Evolutionary conservation across 1,139 yeast genomes (phyloP).

Genomic region (Candida frijolesensis): DNA sequence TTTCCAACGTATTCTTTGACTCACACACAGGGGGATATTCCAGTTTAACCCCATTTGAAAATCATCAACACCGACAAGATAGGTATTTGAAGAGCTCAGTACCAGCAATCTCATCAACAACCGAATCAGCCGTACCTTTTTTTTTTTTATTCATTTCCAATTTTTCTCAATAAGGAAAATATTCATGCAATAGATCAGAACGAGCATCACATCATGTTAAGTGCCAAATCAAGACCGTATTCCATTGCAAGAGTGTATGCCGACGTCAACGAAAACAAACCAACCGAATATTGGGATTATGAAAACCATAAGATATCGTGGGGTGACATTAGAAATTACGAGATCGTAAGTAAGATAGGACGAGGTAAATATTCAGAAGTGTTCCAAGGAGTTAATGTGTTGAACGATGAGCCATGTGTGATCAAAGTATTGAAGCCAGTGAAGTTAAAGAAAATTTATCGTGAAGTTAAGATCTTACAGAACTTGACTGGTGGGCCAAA

Average conservation of each 20-base stretch:
- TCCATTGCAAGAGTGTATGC: conserved; percentile 89
- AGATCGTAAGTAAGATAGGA: conserved; percentile 89
- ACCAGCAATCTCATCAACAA: background rate
- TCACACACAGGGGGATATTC: too few species aligned
- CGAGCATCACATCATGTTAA: conserved; percentile 20
- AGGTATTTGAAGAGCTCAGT: background rate
- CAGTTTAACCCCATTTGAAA: too few species aligned
- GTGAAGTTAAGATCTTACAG: conserved; percentile 76
- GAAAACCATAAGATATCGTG: conserved; percentile 70
- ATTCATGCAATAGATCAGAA: background rate
- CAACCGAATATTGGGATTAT: conserved; percentile 93
- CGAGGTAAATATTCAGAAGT: conserved; percentile 98
- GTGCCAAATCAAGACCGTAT: conserved; percentile 37
- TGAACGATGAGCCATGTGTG: conserved; percentile 56
- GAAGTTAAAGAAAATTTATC: conserved; percentile 73
- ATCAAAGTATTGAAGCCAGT: conserved; percentile 81
- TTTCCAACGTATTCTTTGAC: too few species aligned
- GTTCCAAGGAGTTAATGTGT: conserved; percentile 64
- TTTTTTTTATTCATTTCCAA: background rate
- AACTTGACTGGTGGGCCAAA: conserved; percentile 78
- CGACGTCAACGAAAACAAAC: conserved; percentile 77
- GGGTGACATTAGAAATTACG: conserved; percentile 80
- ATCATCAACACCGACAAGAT: too few species aligned
- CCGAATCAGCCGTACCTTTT: background rate
- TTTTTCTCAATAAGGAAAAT: background rate